Evolutionary conservation across 139 green algal species (phyloP).

Genomic region (Chlamydomonas sp.): DNA sequence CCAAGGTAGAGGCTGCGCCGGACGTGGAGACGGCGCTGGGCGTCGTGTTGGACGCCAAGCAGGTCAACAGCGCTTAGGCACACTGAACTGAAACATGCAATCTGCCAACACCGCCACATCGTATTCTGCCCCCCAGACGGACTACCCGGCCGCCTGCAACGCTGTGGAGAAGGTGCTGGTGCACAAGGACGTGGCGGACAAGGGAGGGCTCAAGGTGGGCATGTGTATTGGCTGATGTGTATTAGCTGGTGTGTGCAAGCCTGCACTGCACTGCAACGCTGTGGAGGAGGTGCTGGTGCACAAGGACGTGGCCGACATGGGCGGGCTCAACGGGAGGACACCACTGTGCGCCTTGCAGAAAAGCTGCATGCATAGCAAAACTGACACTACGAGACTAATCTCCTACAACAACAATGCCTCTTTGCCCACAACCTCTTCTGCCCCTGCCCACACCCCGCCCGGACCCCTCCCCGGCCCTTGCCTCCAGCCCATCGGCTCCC

Average conservation of each 20-base stretch:
- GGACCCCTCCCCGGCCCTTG: no score
- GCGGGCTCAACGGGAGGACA: constrained; percentile 4
- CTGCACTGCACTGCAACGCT: constrained; percentile 86
- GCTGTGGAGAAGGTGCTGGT: constrained; percentile 90
- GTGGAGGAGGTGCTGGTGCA: constrained; percentile 86
- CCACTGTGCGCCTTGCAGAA: no score
- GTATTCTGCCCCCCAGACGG: constrained; percentile 45
- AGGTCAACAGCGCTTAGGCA: not conserved
- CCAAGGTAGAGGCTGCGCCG: constrained; percentile 82
- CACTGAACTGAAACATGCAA: not conserved
- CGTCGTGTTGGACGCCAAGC: constrained; percentile 45
- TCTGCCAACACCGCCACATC: no score
- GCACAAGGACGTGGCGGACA: constrained; percentile 36
- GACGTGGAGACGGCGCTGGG: constrained; percentile 64
- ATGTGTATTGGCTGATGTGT: no score
- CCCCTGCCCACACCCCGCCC: no score
- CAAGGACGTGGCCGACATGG: constrained; percentile 36
- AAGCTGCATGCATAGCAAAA: no score
- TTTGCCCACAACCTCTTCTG: not conserved
- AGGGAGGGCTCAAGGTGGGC: constrained; percentile 29
- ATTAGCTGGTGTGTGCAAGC: no score
- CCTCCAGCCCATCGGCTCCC: no score
- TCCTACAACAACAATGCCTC: not conserved
- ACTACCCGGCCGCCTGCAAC: constrained; percentile 99
- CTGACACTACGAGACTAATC: no score